Percentiles rank a stretch among this genome's conserved stretches.
These are phyloP conservation scores for Fusarium vanettenii DNA, from an alignment of 2,329 filamentous ascomycete genomes.

Conservation along the genomic window DNA sequence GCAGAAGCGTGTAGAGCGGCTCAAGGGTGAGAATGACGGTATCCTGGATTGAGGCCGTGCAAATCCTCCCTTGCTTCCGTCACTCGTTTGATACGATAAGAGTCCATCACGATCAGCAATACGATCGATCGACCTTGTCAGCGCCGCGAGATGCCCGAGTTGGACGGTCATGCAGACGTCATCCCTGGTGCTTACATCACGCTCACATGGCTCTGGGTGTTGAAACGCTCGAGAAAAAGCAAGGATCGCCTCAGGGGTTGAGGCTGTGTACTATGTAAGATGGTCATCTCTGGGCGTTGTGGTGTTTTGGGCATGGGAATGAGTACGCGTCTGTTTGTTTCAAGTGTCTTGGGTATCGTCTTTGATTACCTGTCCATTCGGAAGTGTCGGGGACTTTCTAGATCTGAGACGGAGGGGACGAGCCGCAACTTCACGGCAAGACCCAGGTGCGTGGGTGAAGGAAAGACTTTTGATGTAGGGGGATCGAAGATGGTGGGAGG, in stretches of 20 bases:
- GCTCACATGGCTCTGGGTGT: not conserved
- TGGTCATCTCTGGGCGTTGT: slow-evolving; percentile 22
- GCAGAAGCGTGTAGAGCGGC: slow-evolving; percentile 90
- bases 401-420: slow-evolving; percentile 24
- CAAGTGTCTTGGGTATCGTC: not conserved
- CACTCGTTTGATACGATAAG: slow-evolving; percentile 6
- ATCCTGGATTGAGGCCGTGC: slow-evolving; percentile 59
- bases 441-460: slow-evolving; percentile 17
- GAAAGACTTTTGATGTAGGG: slow-evolving; percentile 1
- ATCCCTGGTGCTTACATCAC: not conserved
- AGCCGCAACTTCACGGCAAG: slow-evolving; percentile 26
- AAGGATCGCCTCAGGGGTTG: slow-evolving; percentile 21
- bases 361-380: not conserved
- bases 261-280: slow-evolving; percentile 22
- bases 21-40: slow-evolving; percentile 91
- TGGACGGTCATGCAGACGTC: slow-evolving; percentile 13
- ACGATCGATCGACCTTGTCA: not conserved
- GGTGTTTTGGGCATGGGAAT: slow-evolving; percentile 21
- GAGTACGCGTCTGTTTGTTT: slow-evolving; percentile 5
- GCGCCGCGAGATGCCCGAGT: slow-evolving; percentile 8
- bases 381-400: not conserved
- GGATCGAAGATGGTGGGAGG: slow-evolving; percentile 25
- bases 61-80: slow-evolving; percentile 20
- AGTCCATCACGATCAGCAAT: slow-evolving; percentile 9
- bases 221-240: slow-evolving; percentile 12